Conservation (phyloP, 2,329 filamentous ascomycete species). For the Cladophialophora immunda region DNA sequence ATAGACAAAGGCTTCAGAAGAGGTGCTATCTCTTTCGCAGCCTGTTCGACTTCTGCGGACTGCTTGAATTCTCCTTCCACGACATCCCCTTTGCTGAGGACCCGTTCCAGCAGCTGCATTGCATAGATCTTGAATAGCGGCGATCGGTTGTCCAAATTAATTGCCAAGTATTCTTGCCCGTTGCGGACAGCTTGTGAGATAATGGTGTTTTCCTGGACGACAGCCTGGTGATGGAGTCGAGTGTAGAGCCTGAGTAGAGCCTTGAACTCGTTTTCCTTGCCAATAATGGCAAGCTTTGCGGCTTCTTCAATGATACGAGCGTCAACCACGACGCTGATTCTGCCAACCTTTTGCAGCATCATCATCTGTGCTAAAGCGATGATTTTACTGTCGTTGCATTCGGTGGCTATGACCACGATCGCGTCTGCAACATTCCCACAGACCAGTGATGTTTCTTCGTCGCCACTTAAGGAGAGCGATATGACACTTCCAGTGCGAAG, state of each 20-base stretch:
- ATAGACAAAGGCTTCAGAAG: constrained; percentile 87
- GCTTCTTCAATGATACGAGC: constrained; percentile 85
- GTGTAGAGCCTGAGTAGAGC: constrained; percentile 85
- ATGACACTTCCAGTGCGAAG: constrained; percentile 77
- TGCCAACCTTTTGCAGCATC: constrained; percentile 93
- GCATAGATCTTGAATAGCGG: constrained; percentile 84
- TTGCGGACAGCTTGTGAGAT: constrained; percentile 78
- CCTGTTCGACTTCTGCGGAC: constrained; percentile 80
- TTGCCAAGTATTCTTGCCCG: constrained; percentile 81
- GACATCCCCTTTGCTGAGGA: constrained; percentile 89
- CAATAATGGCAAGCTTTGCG: constrained; percentile 77
- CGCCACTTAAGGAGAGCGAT: constrained; percentile 76
- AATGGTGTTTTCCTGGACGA: constrained; percentile 71
- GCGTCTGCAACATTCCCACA: constrained; percentile 94
- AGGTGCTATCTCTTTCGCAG: constrained; percentile 86
- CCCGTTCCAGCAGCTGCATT: constrained; percentile 81
- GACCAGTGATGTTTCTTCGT: constrained; percentile 79
- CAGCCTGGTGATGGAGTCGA: constrained; percentile 75
- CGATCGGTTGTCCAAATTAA: constrained; percentile 71
- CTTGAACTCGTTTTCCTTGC: constrained; percentile 82
- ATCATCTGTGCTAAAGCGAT: constrained; percentile 92
- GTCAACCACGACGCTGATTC: constrained; percentile 81
- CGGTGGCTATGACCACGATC: constrained; percentile 86
- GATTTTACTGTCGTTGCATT: constrained; percentile 87
- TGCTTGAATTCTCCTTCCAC: constrained; percentile 77